Base-by-base conservation (phyloP, 1,284 basidiomycete species). In the Naganishia sp. region DNA sequence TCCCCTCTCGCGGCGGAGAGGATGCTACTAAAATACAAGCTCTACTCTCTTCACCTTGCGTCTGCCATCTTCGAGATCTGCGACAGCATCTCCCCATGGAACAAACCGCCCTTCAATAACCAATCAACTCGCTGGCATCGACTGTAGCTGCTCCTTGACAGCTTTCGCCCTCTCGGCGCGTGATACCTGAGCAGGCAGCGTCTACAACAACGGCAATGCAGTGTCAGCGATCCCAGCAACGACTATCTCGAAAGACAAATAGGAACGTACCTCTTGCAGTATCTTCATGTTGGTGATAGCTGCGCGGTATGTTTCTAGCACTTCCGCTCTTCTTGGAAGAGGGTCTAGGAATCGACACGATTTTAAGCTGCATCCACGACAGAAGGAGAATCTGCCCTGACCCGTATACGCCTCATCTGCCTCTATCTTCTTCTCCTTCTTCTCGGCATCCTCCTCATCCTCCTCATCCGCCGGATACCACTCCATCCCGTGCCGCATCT, bases 401-500 rank as follows among this genome's bases (percentile, higher is more conserved):
- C 68, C 66, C 23, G 63, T 65, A 32, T 63, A 65, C 18, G 69
- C 32, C 23, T 53, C 60, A 39, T 57, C 73, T 41, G 71, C 69
- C n/a, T 76, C 73, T 11, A 68, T 72, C 50, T 72, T 74, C 31
- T 72, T 63, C 23, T 62, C 67, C 28, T 57, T 67, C n/a, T 71
- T 25, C 39, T 53, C 70, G 18, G 75, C 73, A 6, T 69, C 74
- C 51, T 73, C 73, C 18, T 72, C 72, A 32, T 72, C 66, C 68
- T 57, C 67, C 23, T 55, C 46, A 15, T 64, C 64, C 2, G 61
- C 55, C 23, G 57, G 46, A 13, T 61, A 45, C 70, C 75, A 79
- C 51, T 84, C 83, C 21, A 80, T 78, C 15, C 73, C 76, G 15
- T 75, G 76, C 62, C 85, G 81, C 66, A 82, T 77, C 67, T 80